Conservation (phyloP, 2,329 filamentous ascomycete genomes). For the Pyricularia pennisetigena region DNA sequence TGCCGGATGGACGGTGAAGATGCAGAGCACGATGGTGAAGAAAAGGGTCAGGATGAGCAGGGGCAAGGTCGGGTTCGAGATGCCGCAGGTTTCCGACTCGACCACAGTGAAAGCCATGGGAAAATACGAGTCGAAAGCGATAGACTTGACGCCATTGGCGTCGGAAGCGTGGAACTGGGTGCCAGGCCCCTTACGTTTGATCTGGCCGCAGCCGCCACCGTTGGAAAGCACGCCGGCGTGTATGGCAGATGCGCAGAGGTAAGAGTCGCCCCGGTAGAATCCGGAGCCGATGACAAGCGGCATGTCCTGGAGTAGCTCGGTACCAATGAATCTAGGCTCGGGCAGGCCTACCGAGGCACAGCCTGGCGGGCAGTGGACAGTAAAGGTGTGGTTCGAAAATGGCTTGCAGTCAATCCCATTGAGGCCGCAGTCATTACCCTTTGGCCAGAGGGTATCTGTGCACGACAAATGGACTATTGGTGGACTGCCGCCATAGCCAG, state of each 20-base stretch:
- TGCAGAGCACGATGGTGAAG: conserved; percentile 63
- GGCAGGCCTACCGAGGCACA: conserved; percentile 39
- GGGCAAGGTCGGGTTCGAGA: conserved; percentile 41
- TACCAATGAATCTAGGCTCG: conserved; percentile 47
- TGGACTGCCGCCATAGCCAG: background rate
- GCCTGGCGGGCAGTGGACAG: conserved; percentile 51
- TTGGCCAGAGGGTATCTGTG: conserved; percentile 42
- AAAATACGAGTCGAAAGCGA: conserved; percentile 59
- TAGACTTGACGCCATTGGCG: conserved; percentile 48
- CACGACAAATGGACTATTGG: conserved; percentile 34
- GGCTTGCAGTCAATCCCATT: conserved; percentile 50
- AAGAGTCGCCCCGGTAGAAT: conserved; percentile 61
- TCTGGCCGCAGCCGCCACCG: conserved; percentile 55
- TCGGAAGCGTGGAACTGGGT: conserved; percentile 34
- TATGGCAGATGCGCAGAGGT: conserved; percentile 63
- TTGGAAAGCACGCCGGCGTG: conserved; percentile 60
- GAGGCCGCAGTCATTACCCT: conserved; percentile 46
- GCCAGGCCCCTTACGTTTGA: conserved; percentile 51
- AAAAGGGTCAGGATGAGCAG: conserved; percentile 67
- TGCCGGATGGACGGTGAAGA: conserved; percentile 68
- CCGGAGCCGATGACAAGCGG: conserved; percentile 34
- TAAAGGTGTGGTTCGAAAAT: conserved; percentile 43
- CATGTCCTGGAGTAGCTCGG: conserved; percentile 26
- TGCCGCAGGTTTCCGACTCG: background rate
- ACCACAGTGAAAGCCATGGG: conserved; percentile 60